These are phyloP conservation scores for Gillenia trifoliata DNA, from an alignment of 306 rosid species.

Conservation along the genomic window DNA sequence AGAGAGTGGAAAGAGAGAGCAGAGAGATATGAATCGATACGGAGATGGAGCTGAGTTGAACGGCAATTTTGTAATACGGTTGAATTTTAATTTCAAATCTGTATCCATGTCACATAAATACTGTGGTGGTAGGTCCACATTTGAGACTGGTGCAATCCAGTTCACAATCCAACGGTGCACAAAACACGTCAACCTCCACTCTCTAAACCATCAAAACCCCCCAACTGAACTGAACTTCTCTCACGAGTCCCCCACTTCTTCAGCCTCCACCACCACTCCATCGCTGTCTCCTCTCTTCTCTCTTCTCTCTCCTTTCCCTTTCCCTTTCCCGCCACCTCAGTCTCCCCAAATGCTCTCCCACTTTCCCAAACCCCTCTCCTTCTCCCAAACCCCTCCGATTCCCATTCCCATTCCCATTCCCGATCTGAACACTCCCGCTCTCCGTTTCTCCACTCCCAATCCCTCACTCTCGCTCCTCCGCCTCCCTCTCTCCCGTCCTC, in stretches of 20 bases:
- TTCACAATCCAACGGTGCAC: neutral
- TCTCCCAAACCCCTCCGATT: conserved; percentile 1
- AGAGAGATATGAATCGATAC: no score
- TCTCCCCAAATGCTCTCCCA: conserved; percentile 34
- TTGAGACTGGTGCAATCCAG: neutral
- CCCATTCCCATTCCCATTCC: conserved; percentile 15
- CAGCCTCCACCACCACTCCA: neutral
- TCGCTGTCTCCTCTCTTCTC: neutral
- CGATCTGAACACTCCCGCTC: neutral
- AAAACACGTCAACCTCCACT: neutral
- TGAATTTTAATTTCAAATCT: no score
- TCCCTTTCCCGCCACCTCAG: conserved; percentile 1
- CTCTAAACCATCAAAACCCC: neutral
- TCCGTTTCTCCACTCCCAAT: conserved; percentile 2
- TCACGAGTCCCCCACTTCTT: neutral
- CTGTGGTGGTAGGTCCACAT: neutral
- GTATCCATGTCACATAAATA: no score
- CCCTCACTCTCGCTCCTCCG: neutral
- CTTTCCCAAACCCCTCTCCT: conserved; percentile 10
- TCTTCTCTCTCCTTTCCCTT: neutral
- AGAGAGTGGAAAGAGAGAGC: no score
- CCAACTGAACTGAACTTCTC: neutral
- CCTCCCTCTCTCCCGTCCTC: conserved; percentile 16
- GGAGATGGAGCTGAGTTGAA: no score
- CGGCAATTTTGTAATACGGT: no score